Base-by-base conservation (phyloP, 208 protist genomes). In the Herpetomonas tarakana region DNA sequence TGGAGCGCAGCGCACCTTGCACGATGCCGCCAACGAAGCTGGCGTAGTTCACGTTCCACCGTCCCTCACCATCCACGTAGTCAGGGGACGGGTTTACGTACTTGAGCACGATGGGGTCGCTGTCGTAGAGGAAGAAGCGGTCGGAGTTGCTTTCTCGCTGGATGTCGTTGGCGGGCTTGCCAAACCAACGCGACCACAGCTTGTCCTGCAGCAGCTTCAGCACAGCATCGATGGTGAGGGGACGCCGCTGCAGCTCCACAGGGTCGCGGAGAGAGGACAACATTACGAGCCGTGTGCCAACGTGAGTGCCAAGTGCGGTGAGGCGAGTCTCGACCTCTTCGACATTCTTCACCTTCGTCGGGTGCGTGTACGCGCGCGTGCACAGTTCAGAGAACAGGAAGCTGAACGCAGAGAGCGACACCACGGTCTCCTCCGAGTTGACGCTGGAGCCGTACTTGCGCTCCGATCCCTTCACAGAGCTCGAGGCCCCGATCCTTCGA, bases 351-450 rank as follows among this genome's bases (percentile, higher is more conserved):
- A 87, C 84, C 51, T 92, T 91, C 0, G 71, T 75, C 0, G 88
- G 88, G 54, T 83, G 83, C 2, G 64, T 86, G 70, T 89, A 87
- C 6, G 88, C 88, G 30, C 82, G 77, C 7, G 81, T 78, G 61
- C 88, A 94, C 57, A 94, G 44, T 51, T 94, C 83, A 6, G 82
- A 90, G 57, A 94, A 94, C 19, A 94, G 76, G 55, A 90, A 94
- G 63, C 82, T 91, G 67, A 92, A 91, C 11, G 76, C 72, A 0
- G 87, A 87, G n/a, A 89, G 71, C 1, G 87, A 76, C 2, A 94
- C 83, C 45, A 72, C 76, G 3, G 70, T 67, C 31, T 85, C 76
- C 39, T 84, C 74, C 0, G 64, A n/a, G 1, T 30, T 27, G 29
- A 41, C 55, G 39, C 22, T 38, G 47, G 35, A 55, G 26, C 62